Conservation (phyloP, 106 monocot species). For the Dendrobium officinale region DNA sequence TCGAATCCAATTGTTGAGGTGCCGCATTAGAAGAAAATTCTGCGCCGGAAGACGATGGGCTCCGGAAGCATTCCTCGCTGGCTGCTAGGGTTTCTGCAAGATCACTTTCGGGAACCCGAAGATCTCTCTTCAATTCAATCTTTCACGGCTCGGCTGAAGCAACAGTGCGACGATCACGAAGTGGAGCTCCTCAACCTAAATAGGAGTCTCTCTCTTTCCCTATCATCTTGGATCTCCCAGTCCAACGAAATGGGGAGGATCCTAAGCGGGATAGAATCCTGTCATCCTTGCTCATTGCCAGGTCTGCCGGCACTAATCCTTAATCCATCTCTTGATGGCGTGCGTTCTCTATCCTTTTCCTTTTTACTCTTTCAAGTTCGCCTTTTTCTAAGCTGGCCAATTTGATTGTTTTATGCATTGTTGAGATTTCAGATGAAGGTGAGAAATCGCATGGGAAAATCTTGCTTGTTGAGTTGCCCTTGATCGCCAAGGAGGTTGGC, state of each 20-base stretch:
- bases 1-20: not conserved
- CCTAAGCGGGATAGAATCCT: not conserved
- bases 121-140: slow-evolving; percentile 5
- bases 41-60: not conserved
- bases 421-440: slow-evolving; percentile 3
- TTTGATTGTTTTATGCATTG: not conserved
- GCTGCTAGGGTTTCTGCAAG: slow-evolving; percentile 6
- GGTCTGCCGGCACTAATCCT: slow-evolving; percentile 1
- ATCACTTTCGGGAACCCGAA: not conserved
- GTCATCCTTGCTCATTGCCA: not conserved
- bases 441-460: not conserved
- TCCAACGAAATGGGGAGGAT: not conserved
- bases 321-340: not conserved
- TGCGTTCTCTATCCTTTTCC: not conserved
- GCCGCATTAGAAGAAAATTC: not conserved
- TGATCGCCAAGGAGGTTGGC: slow-evolving; percentile 6
- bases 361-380: not conserved
- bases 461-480: slow-evolving; percentile 1
- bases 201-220: not conserved
- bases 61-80: not conserved
- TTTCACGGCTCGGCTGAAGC: not conserved
- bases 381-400: not conserved
- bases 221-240: slow-evolving; percentile 1
- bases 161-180: not conserved
- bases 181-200: not conserved